A percentile compares a stretch with the other conserved stretches of the same genome.
phyloP scores from a whole-genome alignment of 768 basidiomycete species.

The Amylocystis lapponica region DNA sequence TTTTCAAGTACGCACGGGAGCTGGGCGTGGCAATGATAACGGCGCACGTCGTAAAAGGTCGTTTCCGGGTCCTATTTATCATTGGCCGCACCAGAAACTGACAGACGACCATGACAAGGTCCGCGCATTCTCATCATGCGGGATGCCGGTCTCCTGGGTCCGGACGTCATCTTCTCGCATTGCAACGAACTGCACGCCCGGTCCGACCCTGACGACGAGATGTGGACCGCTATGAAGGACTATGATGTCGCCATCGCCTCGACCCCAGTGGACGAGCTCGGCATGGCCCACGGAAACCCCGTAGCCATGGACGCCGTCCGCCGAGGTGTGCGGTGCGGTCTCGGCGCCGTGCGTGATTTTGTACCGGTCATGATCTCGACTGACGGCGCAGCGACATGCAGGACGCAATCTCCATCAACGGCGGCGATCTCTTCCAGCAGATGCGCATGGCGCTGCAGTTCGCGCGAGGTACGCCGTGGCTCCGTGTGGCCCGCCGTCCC shows the following conservation, averaged over 20 bases:
- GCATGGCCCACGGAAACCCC: slow-evolving; percentile 28
- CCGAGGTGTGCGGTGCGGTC: slow-evolving; percentile 24
- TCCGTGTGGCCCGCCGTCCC: slow-evolving; percentile 14
- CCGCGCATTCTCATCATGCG: slow-evolving; percentile 16
- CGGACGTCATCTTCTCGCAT: slow-evolving; percentile 25
- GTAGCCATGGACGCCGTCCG: slow-evolving; percentile 22
- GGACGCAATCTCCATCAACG: slow-evolving; percentile 22
- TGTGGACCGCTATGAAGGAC: slow-evolving; percentile 24
- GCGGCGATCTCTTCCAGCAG: slow-evolving; percentile 25
- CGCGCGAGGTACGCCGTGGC: slow-evolving; percentile 15
- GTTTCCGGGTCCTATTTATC: too few relatives aligned
- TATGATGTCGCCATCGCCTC: slow-evolving; percentile 19
- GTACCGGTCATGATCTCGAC: not conserved
- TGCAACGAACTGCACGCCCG: slow-evolving; percentile 22
- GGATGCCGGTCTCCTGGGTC: slow-evolving; percentile 22
- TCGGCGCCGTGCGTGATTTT: slow-evolving; percentile 19
- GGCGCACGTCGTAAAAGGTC: slow-evolving; percentile 22
- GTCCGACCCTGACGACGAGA: slow-evolving; percentile 18
- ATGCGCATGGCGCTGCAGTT: slow-evolving; percentile 26
- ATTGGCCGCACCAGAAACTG: too few relatives aligned
- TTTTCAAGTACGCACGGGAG: slow-evolving; percentile 16
- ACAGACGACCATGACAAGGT: slow-evolving; percentile 1
- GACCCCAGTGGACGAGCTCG: slow-evolving; percentile 27
- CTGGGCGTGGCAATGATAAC: slow-evolving; percentile 17
- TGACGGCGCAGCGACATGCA: not conserved